phyloP scores from a whole-genome alignment of 2,329 filamentous ascomycete species.

The Lecanicillium sp. region DNA sequence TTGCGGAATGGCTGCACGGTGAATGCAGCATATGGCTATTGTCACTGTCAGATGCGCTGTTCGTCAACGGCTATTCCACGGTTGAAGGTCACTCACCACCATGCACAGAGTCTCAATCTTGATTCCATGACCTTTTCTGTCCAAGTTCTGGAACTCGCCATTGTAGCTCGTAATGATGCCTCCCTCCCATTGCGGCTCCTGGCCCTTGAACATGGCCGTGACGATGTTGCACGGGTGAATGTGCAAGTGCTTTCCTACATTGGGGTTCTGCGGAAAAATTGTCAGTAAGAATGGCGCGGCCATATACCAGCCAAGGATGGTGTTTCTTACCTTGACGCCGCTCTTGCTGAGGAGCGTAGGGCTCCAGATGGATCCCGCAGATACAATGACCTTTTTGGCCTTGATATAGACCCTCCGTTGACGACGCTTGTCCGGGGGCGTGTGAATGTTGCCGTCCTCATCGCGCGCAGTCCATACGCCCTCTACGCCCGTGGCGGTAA shows the following conservation, averaged over 20 bases:
- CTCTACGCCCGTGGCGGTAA: slow-evolving; percentile 60
- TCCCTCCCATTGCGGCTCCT: slow-evolving; percentile 64
- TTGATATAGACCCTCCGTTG: slow-evolving; percentile 61
- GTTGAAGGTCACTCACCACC: slow-evolving; percentile 38
- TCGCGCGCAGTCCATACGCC: slow-evolving; percentile 73
- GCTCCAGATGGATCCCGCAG: slow-evolving; percentile 67
- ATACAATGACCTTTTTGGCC: slow-evolving; percentile 75
- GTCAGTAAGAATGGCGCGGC: slow-evolving; percentile 16
- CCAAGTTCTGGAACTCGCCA: slow-evolving; percentile 71
- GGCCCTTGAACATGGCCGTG: slow-evolving; percentile 58
- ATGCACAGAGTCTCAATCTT: slow-evolving; percentile 75
- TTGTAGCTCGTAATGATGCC: slow-evolving; percentile 74
- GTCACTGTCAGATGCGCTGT: slow-evolving; percentile 5
- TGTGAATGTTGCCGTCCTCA: slow-evolving; percentile 47
- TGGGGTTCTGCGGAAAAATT: slow-evolving; percentile 47
- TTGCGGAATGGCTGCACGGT: slow-evolving; percentile 58
- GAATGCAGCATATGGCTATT: slow-evolving; percentile 42
- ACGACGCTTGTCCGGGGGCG: slow-evolving; percentile 36
- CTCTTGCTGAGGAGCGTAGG: slow-evolving; percentile 72
- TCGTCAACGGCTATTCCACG: neutral
- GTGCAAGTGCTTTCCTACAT: slow-evolving; percentile 76
- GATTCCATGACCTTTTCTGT: slow-evolving; percentile 70
- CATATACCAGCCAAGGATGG: no score
- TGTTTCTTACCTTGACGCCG: slow-evolving; percentile 54
- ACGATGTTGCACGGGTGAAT: slow-evolving; percentile 65